Base-by-base conservation (phyloP, 2,329 filamentous ascomycete species). In the Cercospora citrullina region DNA sequence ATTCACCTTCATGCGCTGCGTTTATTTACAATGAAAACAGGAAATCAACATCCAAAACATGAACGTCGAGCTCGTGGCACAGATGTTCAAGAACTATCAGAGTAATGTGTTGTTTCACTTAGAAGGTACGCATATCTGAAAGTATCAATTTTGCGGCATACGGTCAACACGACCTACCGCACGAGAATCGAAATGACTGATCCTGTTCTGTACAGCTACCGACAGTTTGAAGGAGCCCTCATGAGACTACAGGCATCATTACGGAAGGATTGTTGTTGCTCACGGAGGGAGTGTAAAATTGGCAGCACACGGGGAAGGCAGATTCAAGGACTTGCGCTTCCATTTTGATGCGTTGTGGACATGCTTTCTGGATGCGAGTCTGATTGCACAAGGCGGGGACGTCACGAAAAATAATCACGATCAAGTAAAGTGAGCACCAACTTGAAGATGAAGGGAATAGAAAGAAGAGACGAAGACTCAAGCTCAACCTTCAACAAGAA, bases 1-100 rank as follows among this genome's bases (percentile, higher is more conserved):
- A 31, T 26, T 26, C 26, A 26, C 26, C 26, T 26, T 26, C 26
- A 5, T 26, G 26, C 26, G 26, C 26, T 5, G 26, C 26, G 14
- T n/a, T 39, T n/a, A n/a, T n/a, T 39, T 5, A 39, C 36, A 39
- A 16, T n/a, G 2, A 39, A n/a, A 39, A n/a, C 74, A 97, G 91
- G 94, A 98, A 73, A 97, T 98, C 85, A 98, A 98, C 77, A 90
- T 97, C 65, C 92, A 97, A 76, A 99, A 98, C 80, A 97, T 98
- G 93, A 96, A 99, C 77, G 93, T 97, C 39, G 95, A 98, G 82
- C 86, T 98, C 2, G 95, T 98, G 5, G 94, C 94, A 0, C 94
- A 98, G 78, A 99, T 99, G 95, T 99, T 98, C 85, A 97, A 98
- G 84, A 99, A 98, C 81, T 99, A 99, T 79, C 94, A 97, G 80